Base-by-base conservation (phyloP, 495 filamentous ascomycete genomes). In the Thozetella sp. region DNA sequence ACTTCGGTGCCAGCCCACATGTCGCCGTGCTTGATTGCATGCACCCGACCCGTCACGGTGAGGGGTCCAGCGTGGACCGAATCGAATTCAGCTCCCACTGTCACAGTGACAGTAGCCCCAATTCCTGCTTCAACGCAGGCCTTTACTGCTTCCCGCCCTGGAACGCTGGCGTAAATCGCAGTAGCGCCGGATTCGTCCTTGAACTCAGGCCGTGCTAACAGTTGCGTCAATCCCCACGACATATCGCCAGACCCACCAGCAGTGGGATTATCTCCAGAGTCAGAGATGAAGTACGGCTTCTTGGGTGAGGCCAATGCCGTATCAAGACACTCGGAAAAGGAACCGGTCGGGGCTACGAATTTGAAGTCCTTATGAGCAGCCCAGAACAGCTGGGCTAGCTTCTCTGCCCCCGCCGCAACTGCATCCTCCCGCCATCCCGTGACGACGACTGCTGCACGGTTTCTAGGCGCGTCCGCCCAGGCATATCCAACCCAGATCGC, bases 401-500 rank as follows among this genome's bases (percentile, higher is more conserved):
- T 72, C 54, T 83, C 71, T 0, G 83, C 81, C 10, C 76, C 72
- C 2, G 25, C 43, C 2, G 63, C 50, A 13, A 80, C 69, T 1
- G 68, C 71, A 3, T 66, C 59, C 43, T 72, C 57, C 22, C 80
- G 66, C 80, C 78, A 83, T 2, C 83, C 83, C 0, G 82, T 85
- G 2, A 81, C 82, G 4, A 84, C 74, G 9, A 85, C 74, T 3
- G 66, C 79, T 0, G 81, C 83, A 15, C 80, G 76, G 51, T 85
- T 85, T 25, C 83, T 77, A 19, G 79, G 80, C 60, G 84, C 83
- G 60, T 86, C 83, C 3, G 83, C 83, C 83, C 83, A 86, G 3
- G 82, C 77, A 64, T 86, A 86, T 1, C 83, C 83, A 12, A 86
- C 81, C 83, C 83, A 86, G 15, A 86, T 78, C 0, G 80, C 80